Evolutionary conservation across 2,329 filamentous ascomycete species (phyloP).

Genomic region (Talaromyces sp.): DNA sequence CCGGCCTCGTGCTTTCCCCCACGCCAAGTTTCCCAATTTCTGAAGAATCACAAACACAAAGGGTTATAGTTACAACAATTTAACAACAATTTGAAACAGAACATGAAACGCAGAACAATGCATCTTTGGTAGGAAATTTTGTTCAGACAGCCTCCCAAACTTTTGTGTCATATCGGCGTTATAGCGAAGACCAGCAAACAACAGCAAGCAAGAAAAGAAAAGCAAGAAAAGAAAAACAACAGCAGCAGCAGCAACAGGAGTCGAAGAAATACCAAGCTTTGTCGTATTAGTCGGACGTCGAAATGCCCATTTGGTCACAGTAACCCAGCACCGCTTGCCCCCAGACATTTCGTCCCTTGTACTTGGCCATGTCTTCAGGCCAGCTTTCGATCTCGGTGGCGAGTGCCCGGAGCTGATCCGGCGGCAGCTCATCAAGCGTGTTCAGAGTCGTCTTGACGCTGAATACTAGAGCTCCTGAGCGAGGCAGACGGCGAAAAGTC

Average conservation of each 20-base stretch:
- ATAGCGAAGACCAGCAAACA: neutral
- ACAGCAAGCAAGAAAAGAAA: neutral
- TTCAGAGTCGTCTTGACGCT: conserved; percentile 47
- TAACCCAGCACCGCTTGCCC: conserved; percentile 35
- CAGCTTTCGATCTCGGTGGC: conserved; percentile 42
- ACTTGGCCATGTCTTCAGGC: conserved; percentile 41
- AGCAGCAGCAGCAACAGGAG: neutral
- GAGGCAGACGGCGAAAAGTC: conserved; percentile 45
- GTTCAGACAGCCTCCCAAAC: conserved; percentile 17
- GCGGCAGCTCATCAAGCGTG: conserved; percentile 35
- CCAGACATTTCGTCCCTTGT: conserved; percentile 44
- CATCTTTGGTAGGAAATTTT: conserved; percentile 6
- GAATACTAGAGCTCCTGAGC: conserved; percentile 44
- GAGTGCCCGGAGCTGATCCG: conserved; percentile 38
- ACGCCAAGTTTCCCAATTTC: neutral
- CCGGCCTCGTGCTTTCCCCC: neutral
- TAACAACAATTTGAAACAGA: neutral
- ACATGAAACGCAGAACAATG: neutral
- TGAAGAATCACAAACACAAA: neutral
- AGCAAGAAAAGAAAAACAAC: neutral
- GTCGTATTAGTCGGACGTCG: neutral
- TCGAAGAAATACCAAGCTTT: neutral
- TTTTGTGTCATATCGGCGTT: conserved; percentile 13
- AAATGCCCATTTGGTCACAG: conserved; percentile 24
- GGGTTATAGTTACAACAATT: neutral